Base-by-base conservation (phyloP, 768 basidiomycete genomes). In the Cyathus striatus region DNA sequence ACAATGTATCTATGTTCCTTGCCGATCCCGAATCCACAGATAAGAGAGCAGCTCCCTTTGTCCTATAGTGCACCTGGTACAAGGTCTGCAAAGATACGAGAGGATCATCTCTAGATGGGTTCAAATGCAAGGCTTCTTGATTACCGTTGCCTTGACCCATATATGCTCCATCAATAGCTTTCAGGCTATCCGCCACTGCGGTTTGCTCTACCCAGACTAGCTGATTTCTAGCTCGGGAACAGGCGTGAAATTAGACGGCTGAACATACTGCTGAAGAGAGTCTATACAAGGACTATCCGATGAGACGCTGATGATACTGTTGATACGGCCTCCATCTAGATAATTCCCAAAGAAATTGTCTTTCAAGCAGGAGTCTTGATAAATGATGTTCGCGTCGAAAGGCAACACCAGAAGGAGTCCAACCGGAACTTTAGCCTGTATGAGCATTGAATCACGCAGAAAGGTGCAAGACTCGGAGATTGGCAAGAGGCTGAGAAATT, bases 131-230 rank as follows among this genome's bases (percentile, higher is more conserved):
- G n/a, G n/a, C n/a, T n/a, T n/a, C n/a, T n/a, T n/a, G n/a, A n/a
- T n/a, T n/a, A n/a, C n/a, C n/a, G n/a, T n/a, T n/a, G n/a, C n/a
- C n/a, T n/a, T n/a, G n/a, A n/a, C n/a, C n/a, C n/a, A n/a, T n/a
- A n/a, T n/a, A n/a, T n/a, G n/a, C n/a, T n/a, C n/a, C n/a, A n/a
- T n/a, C n/a, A n/a, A n/a, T n/a, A n/a, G n/a, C n/a, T n/a, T n/a
- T n/a, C n/a, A n/a, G 82, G 56, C n/a, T 62, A 44, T 5, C 53
- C 47, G 22, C 84, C 81, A 35, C 83, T 6, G 72, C 66, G 26
- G 72, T 62, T 43, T 81, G 72, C 48, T 83, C 73, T 5, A 85
- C 47, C 83, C 81, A 84, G 5, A 83, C 72, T 21, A 84, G 72
- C 42, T 75, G 72, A 22, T 25, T 58, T 39, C 44, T 57, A 38